Percentiles rank a stretch among this genome's conserved stretches.
Evolutionary conservation across 257 asterid species (phyloP).

Genomic region (Capsicum rhomboideum): DNA sequence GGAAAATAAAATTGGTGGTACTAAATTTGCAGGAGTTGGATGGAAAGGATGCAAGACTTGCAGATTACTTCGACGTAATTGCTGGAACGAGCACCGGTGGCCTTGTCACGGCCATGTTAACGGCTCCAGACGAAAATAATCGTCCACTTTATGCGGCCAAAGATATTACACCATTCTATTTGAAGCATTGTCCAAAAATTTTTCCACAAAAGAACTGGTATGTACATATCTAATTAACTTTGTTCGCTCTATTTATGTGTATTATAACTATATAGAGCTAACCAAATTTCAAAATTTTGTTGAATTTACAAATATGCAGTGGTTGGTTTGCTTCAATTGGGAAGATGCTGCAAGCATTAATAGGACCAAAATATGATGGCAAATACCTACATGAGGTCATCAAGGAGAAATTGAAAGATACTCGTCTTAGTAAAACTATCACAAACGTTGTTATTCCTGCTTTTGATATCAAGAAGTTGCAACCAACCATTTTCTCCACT

Average conservation of each 20-base stretch:
- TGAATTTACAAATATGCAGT: slow-evolving; percentile 5
- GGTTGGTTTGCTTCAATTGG: slow-evolving; percentile 13
- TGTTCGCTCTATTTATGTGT: background rate
- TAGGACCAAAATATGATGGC: slow-evolving; percentile 36
- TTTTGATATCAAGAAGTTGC: slow-evolving; percentile 39
- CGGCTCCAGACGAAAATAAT: slow-evolving; percentile 36
- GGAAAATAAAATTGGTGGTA: no score
- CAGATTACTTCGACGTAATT: slow-evolving; percentile 55
- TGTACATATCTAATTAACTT: background rate
- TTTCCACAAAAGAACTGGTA: slow-evolving; percentile 22
- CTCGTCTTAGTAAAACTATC: slow-evolving; percentile 20
- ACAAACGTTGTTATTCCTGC: slow-evolving; percentile 51
- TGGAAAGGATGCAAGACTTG: slow-evolving; percentile 51
- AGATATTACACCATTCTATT: slow-evolving; percentile 41
- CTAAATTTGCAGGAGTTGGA: slow-evolving; percentile 29
- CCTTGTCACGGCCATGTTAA: slow-evolving; percentile 43
- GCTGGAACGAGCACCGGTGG: slow-evolving; percentile 78
- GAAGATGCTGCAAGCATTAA: background rate
- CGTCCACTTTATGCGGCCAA: slow-evolving; percentile 51
- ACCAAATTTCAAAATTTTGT: background rate
- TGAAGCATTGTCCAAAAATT: slow-evolving; percentile 29
- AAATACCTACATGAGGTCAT: slow-evolving; percentile 29
- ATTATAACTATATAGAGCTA: background rate
- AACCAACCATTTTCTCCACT: slow-evolving; percentile 40
- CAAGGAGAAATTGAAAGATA: slow-evolving; percentile 25